A percentile compares a stretch with the other conserved stretches of the same genome.
phyloP scores from a whole-genome alignment of 805 yeast species.

The Scheffersomyces ergatensis region DNA sequence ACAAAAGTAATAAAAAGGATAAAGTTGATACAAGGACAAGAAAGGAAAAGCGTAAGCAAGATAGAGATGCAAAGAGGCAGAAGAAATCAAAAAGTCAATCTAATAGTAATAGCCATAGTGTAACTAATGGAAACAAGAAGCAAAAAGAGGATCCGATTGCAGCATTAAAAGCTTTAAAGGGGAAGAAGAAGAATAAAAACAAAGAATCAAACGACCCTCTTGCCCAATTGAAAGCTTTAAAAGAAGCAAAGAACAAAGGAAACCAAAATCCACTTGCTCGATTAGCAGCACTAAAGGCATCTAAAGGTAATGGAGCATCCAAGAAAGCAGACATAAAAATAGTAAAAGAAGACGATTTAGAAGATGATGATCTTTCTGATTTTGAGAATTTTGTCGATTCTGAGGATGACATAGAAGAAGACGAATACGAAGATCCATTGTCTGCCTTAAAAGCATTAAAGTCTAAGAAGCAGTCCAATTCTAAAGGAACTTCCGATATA shows the following conservation, averaged over 20 bases:
- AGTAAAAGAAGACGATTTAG: constrained; percentile 26
- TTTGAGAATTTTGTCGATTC: constrained; percentile 6
- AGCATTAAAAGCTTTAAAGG: constrained; percentile 11
- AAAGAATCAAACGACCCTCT: constrained; percentile 13
- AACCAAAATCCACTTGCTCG: constrained; percentile 22
- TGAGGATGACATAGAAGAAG: constrained; percentile 16
- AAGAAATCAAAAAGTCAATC: constrained; percentile 14
- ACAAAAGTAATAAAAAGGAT: constrained; percentile 14
- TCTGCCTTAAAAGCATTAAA: constrained; percentile 21
- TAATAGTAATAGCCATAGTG: constrained; percentile 1
- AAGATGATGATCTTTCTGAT: constrained; percentile 28
- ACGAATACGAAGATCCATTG: constrained; percentile 18
- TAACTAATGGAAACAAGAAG: neutral
- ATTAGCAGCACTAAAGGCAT: constrained; percentile 14
- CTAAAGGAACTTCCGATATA: constrained; percentile 6
- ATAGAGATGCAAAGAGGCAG: constrained; percentile 29
- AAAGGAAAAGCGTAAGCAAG: constrained; percentile 36
- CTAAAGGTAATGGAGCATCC: constrained; percentile 10
- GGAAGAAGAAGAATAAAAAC: constrained; percentile 6
- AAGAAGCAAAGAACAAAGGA: constrained; percentile 5
- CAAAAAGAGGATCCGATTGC: constrained; percentile 11
- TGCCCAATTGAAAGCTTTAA: constrained; percentile 13
- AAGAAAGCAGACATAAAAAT: constrained; percentile 12
- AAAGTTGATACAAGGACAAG: constrained; percentile 22
- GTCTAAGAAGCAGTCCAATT: constrained; percentile 14